Base-by-base conservation (phyloP, 1,284 basidiomycete species). In the Malassezia restricta region DNA sequence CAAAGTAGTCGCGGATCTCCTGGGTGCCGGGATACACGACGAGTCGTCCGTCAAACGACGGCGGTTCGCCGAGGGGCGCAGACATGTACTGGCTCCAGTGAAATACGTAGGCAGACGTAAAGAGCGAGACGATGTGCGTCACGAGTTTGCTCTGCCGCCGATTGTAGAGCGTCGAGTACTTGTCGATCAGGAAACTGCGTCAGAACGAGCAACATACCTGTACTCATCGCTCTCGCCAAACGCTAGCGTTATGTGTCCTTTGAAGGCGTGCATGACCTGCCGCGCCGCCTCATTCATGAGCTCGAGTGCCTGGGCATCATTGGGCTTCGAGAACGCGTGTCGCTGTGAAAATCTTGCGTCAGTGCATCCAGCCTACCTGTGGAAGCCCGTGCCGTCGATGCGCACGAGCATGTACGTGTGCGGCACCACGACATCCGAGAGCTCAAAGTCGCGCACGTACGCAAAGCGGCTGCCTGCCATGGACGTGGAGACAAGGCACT, bases 201-300 rank as follows among this genome's bases (percentile, higher is more conserved):
- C 11, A 12, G 33, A 35, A 11, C 2, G 17, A 5, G 7, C 6
- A 12, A 30, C 79, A 55, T 61, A 85, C 88, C 88, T 94, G 76
- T 82, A 96, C 75, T 98, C 94, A 74, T 98, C 94, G 38, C 88
- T 92, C 76, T 98, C 87, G 1, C 92, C 92, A 73, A 94, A 98
- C 0, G 81, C 92, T 29, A 73, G 49, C 3, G 63, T 54, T 4
- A 64, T 51, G 2, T 73, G 59, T 4, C 67, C 67, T 43, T 65
- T 62, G 9, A 73, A 59, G 24, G 63, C 62, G 4, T 46, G 76
- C 85, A 98, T 86, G 32, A 94, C 79, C 40, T 81, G 77, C 59
- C 78, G 78, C 0, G 94, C 92, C 0, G 90, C 87, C 53, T 81
- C 79, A 71, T 99, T 91, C 92, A 98, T 96, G 38, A 98, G 79